These are phyloP conservation scores for Metschnikowia hibisci DNA, from an alignment of 805 yeast genomes.

Conservation along the genomic window DNA sequence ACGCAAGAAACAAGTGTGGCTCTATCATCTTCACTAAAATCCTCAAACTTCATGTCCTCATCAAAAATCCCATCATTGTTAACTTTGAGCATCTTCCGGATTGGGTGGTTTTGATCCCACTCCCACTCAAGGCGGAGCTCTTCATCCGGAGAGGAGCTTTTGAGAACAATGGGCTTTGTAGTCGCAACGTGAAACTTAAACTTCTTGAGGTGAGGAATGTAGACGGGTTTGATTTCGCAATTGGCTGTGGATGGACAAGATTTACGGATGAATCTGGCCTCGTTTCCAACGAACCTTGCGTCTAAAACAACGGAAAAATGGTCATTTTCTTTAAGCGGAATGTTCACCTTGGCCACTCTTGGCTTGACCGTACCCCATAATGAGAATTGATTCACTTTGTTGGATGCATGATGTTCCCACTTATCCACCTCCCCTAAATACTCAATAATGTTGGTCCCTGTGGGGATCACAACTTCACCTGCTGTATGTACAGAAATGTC, in stretches of 20 bases:
- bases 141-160: conserved; percentile 32
- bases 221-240: conserved; percentile 54
- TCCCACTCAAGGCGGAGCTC: conserved; percentile 84
- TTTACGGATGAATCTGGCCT: conserved; percentile 68
- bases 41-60: conserved; percentile 48
- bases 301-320: conserved; percentile 66
- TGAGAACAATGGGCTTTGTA: conserved; percentile 43
- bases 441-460: conserved; percentile 53
- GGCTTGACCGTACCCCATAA: conserved; percentile 64
- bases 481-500: conserved; percentile 13
- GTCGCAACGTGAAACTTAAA: conserved; percentile 57
- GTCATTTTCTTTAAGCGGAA: conserved; percentile 8
- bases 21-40: conserved; percentile 49
- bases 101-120: conserved; percentile 82
- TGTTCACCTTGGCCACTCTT: conserved; percentile 34
- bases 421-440: conserved; percentile 70
- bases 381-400: conserved; percentile 73
- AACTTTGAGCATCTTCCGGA: conserved; percentile 44
- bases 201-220: conserved; percentile 35
- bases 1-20: conserved; percentile 55
- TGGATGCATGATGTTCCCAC: conserved; percentile 57
- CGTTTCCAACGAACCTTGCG: conserved; percentile 75
- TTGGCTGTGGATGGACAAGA: conserved; percentile 65
- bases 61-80: conserved; percentile 15
- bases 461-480: conserved; percentile 28